A percentile compares a stretch with the other conserved stretches of the same genome.
phyloP scores from a whole-genome alignment of 75 land plant genomes.

The Picea glauca region DNA sequence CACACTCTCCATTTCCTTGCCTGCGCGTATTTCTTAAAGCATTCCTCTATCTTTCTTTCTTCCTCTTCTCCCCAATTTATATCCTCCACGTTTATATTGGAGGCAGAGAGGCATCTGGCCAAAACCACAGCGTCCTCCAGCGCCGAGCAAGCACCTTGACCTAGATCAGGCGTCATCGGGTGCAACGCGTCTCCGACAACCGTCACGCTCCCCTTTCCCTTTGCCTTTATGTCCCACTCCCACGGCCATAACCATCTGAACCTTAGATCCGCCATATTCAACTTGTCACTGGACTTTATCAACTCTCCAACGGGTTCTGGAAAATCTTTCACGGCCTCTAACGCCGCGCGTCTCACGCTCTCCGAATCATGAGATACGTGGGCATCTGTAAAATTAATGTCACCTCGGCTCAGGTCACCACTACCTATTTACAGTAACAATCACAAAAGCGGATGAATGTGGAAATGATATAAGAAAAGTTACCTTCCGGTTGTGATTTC shows the following conservation, averaged over 20 bases:
- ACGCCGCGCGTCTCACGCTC: too few relatives aligned
- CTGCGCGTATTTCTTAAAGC: conserved; percentile 17
- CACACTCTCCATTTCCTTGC: conserved; percentile 1
- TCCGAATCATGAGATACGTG: too few relatives aligned
- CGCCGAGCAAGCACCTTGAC: conserved; percentile 79
- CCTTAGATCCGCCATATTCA: not conserved
- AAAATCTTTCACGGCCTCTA: not conserved
- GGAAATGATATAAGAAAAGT: not conserved
- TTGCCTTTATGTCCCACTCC: conserved; percentile 9
- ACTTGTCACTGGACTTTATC: not conserved
- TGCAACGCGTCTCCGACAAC: conserved; percentile 69
- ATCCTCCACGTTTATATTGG: not conserved
- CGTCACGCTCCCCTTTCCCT: conserved; percentile 19
- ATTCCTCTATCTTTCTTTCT: conserved; percentile 17
- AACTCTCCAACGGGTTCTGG: not conserved
- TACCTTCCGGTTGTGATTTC: conserved; percentile 12
- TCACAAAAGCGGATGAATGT: conserved; percentile 18
- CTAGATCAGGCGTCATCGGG: conserved; percentile 85
- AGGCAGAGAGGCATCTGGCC: conserved; percentile 6
- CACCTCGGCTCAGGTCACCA: too few relatives aligned
- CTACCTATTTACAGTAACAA: conserved; percentile 6
- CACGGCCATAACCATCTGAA: conserved; percentile 12
- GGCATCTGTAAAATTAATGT: too few relatives aligned
- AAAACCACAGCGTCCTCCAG: conserved; percentile 61
- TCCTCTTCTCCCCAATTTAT: conserved; percentile 9